Conservation (phyloP, 1,139 yeast genomes). For the Hanseniaspora gamundiae region DNA sequence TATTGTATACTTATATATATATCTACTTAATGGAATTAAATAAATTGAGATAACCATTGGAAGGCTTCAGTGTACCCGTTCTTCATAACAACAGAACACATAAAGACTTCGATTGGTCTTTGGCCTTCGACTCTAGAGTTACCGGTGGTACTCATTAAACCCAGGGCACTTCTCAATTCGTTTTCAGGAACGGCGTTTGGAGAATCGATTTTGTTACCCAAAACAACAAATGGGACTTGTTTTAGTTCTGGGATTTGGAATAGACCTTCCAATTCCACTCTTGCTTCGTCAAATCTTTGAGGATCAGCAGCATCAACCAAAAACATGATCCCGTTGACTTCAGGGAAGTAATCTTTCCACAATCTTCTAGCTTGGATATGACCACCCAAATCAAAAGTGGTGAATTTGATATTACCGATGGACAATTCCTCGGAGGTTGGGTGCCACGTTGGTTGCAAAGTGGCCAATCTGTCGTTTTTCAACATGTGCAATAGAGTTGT, state of each 20-base stretch:
- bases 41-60: constrained; percentile 92
- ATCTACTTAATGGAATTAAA: constrained; percentile 38
- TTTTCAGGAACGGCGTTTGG: constrained; percentile 91
- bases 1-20: neutral
- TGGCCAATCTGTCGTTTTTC: constrained; percentile 93
- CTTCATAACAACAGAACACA: constrained; percentile 97
- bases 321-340: constrained; percentile 93
- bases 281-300: constrained; percentile 87
- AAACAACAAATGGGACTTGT: constrained; percentile 79
- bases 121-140: constrained; percentile 59
- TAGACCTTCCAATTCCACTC: constrained; percentile 86
- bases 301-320: constrained; percentile 96
- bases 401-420: constrained; percentile 90
- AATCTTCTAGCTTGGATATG: constrained; percentile 97
- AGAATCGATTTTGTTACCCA: constrained; percentile 94
- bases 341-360: constrained; percentile 99
- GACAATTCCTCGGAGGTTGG: constrained; percentile 98
- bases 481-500: constrained; percentile 94
- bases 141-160: constrained; percentile 83
- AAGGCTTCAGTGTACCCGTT: constrained; percentile 94
- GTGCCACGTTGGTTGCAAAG: constrained; percentile 94
- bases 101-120: constrained; percentile 91
- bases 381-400: constrained; percentile 97
- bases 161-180: constrained; percentile 84
- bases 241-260: constrained; percentile 84